A percentile compares a stretch with the other conserved stretches of the same genome.
These are phyloP conservation scores for Cairneyella variabilis DNA, from an alignment of 495 filamentous ascomycete species.

Conservation along the genomic window DNA sequence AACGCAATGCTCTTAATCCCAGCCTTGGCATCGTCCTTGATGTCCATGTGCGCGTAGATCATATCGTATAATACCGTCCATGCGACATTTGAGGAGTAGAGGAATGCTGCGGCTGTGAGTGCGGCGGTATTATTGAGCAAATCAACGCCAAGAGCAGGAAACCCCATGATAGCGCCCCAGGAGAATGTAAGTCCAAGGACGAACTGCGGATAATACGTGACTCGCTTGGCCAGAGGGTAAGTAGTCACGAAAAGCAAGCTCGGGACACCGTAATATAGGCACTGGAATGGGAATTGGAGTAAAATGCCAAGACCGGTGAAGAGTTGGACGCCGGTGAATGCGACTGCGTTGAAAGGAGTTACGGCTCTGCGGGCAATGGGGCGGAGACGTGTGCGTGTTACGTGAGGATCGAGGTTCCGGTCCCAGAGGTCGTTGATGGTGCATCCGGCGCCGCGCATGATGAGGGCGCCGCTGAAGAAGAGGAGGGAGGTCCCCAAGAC, in stretches of 20 bases:
- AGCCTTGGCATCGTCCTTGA: conserved; percentile 86
- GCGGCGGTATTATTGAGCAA: conserved; percentile 62
- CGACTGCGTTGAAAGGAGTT: conserved; percentile 65
- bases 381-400: conserved; percentile 79
- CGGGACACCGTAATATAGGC: conserved; percentile 84
- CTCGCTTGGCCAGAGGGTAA: conserved; percentile 89
- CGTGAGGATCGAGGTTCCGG: conserved; percentile 84
- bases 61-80: conserved; percentile 98
- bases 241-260: conserved; percentile 74
- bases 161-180: conserved; percentile 97
- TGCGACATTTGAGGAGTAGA: conserved; percentile 83
- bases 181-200: conserved; percentile 92
- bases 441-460: conserved; percentile 98
- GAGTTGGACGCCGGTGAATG: conserved; percentile 80
- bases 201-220: conserved; percentile 92
- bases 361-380: conserved; percentile 87
- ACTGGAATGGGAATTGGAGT: conserved; percentile 78
- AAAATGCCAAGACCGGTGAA: conserved; percentile 78
- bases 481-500: conserved; percentile 64
- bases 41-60: conserved; percentile 99
- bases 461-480: conserved; percentile 82
- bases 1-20: conserved; percentile 96
- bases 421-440: conserved; percentile 98
- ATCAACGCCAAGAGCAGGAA: conserved; percentile 85
- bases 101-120: conserved; percentile 59